Conservation (phyloP, 177 flowering plant genomes). For the Vitis hybrid region DNA sequence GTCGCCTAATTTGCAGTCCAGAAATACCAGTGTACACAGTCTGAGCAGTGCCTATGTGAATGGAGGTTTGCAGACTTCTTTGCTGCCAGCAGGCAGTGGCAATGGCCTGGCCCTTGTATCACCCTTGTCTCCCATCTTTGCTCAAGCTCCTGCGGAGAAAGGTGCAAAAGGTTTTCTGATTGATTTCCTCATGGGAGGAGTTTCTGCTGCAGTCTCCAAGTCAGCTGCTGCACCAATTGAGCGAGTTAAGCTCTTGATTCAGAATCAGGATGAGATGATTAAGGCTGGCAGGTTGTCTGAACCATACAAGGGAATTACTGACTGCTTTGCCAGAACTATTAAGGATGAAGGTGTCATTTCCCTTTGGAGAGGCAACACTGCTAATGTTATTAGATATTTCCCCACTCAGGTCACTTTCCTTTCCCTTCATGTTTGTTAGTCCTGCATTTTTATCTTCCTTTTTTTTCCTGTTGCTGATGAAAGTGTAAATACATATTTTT, state of each 20-base stretch:
- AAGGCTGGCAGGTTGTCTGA: slow-evolving; percentile 66
- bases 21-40: slow-evolving; percentile 22
- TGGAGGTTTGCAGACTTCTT: slow-evolving; percentile 37
- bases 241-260: slow-evolving; percentile 79
- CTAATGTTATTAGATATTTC: slow-evolving; percentile 85
- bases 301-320: slow-evolving; percentile 78
- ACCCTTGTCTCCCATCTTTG: slow-evolving; percentile 37
- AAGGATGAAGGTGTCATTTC: slow-evolving; percentile 77
- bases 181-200: slow-evolving; percentile 90
- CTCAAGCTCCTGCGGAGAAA: slow-evolving; percentile 66
- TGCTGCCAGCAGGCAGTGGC: slow-evolving; percentile 28
- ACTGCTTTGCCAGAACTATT: slow-evolving; percentile 75
- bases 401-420: slow-evolving; percentile 69
- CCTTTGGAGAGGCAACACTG: slow-evolving; percentile 87
- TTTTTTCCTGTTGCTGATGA: not conserved
- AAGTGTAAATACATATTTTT: too few species aligned
- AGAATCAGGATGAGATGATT: slow-evolving; percentile 86
- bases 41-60: slow-evolving; percentile 29
- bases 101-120: slow-evolving; percentile 28
- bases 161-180: slow-evolving; percentile 36
- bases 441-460: not conserved
- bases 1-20: slow-evolving; percentile 38
- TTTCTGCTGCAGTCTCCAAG: slow-evolving; percentile 87
- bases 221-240: slow-evolving; percentile 88
- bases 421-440: not conserved